Evolutionary conservation across 2,329 filamentous ascomycete genomes (phyloP), one percentile per base, ranked within the genome.

Genomic region (Claviceps humidiphila): DNA sequence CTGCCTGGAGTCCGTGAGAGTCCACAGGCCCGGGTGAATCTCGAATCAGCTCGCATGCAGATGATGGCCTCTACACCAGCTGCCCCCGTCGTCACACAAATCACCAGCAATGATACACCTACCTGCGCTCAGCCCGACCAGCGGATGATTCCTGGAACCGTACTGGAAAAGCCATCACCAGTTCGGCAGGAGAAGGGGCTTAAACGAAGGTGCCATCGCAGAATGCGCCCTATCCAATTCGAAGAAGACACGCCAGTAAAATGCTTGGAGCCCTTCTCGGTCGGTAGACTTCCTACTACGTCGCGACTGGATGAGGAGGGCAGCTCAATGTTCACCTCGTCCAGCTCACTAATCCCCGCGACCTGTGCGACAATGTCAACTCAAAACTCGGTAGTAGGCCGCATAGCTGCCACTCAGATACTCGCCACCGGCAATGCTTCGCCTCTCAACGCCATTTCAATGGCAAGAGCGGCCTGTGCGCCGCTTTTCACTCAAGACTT

Each of bases 41-140:
- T 59, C n/a, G 53, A 51, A 42, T 55, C 61, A 42, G 54, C 60
- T 14, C 57, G 54, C 34, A 50, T 55, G 4, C 51, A 57, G 17
- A 43, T 55, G 34, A 43, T 55, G 34, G 50, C 51, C 4, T 57
- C 57, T 17, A 53, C 56, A 4, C 59, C 54, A 17, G 47, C 45
- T 37, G 24, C 30, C 17, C 20, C 41, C 7, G 26, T 42, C 41
- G 16, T n/a, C 11, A 22, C 51, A 26, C 51, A 50, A 20, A 40
- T 51, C 24, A 55, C 58, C 42, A 56, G 58, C 41, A 59, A 58
- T 34, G 57, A 59, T 42, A 68, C 64, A 46, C 63, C 66, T 37
- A 59, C 66, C 39, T 68, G 66, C 48, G 65, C 64, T 11, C 66
- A 68, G 51, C 61, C 58, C 13, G 60, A 58, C 26, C 59, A 59